Conservation (phyloP, 768 basidiomycete species). For the Boletus vermiculosoides region DNA sequence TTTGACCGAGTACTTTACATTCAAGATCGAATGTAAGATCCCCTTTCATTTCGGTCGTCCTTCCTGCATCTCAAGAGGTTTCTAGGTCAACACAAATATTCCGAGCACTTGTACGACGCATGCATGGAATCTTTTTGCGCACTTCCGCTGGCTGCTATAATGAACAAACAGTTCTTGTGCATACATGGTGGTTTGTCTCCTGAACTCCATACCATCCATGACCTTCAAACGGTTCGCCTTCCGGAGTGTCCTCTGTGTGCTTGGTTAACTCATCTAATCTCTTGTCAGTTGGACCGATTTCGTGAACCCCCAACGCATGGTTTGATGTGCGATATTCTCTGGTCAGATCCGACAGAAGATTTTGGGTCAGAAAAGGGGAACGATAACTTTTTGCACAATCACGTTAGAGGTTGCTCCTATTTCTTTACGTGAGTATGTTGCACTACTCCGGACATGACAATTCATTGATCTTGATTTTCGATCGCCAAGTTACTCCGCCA, state of each 20-base stretch:
- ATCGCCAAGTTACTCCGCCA: constrained; percentile 68
- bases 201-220: constrained; percentile 65
- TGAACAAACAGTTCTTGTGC: constrained; percentile 81
- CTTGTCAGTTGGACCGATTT: constrained; percentile 62
- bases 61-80: constrained; percentile 2
- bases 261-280: neutral
- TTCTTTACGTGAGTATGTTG: constrained; percentile 61
- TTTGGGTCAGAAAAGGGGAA: constrained; percentile 65
- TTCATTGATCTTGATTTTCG: neutral
- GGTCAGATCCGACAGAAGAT: constrained; percentile 74
- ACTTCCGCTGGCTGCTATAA: constrained; percentile 68
- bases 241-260: neutral
- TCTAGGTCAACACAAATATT: constrained; percentile 72
- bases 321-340: constrained; percentile 74
- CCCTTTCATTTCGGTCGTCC: neutral
- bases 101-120: constrained; percentile 69
- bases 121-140: constrained; percentile 74
- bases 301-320: constrained; percentile 71
- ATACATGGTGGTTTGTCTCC: constrained; percentile 75
- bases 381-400: constrained; percentile 70
- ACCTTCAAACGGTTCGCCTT: constrained; percentile 54
- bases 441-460: neutral
- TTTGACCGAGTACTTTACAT: constrained; percentile 62
- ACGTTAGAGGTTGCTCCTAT: constrained; percentile 71
- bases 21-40: constrained; percentile 49